Conservation (phyloP, 2,329 filamentous ascomycete species). For the Sporothrix luriei region DNA sequence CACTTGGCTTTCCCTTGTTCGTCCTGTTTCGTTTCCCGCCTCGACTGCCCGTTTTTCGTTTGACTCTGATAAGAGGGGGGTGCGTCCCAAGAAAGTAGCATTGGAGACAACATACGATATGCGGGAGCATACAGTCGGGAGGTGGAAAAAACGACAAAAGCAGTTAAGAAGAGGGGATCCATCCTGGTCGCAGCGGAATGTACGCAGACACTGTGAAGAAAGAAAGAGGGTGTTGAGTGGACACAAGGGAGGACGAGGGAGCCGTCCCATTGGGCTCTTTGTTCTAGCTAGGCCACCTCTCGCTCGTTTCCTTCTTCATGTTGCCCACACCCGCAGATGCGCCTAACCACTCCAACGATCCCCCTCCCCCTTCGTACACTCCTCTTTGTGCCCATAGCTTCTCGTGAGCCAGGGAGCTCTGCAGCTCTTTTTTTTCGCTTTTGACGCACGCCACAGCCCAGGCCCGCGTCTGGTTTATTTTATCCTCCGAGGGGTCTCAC, state of each 20-base stretch:
- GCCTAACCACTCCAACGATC: neutral
- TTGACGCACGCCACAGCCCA: slow-evolving; percentile 12
- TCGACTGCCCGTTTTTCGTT: neutral
- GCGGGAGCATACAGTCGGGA: neutral
- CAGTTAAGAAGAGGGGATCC: slow-evolving; percentile 8
- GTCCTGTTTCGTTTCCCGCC: neutral
- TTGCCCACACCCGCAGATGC: slow-evolving; percentile 1
- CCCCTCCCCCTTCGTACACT: neutral
- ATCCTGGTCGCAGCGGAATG: neutral
- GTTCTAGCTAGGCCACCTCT: neutral
- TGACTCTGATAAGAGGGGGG: slow-evolving; percentile 1
- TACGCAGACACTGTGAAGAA: neutral
- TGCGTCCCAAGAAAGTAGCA: neutral
- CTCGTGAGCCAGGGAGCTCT: slow-evolving; percentile 11
- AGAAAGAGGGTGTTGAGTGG: slow-evolving; percentile 19
- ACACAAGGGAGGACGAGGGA: neutral
- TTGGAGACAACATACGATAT: neutral
- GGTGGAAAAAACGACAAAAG: neutral
- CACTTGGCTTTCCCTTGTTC: slow-evolving; percentile 1
- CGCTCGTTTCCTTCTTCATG: neutral
- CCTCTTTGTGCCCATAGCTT: slow-evolving; percentile 18
- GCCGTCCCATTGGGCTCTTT: slow-evolving; percentile 16
- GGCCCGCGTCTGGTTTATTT: slow-evolving; percentile 15
- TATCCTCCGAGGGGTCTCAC: neutral
- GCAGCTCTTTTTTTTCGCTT: neutral